Evolutionary conservation across 2,329 filamentous ascomycete species (phyloP), one percentile per base, ranked within the genome.

Genomic region (Aspergillus caelatus): DNA sequence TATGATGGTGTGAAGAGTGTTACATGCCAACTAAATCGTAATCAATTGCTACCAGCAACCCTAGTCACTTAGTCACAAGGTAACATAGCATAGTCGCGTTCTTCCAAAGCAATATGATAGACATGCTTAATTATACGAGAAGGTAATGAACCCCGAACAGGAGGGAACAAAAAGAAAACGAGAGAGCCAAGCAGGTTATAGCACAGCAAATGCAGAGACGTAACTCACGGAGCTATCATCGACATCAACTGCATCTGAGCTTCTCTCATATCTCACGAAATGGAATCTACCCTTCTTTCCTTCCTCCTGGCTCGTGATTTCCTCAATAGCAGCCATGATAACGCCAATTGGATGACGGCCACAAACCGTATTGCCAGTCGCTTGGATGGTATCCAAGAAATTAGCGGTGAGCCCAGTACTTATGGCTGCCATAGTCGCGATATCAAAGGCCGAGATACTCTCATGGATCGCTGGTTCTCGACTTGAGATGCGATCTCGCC

Each of bases 281-380:
- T 85, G 88, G 78, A 98, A 96, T 58, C 76, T 83, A 4, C 87
- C 82, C 62, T 78, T 79, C 59, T 71, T 71, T 66, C 77, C 74
- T 11, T 75, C 75, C 30, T 72, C 69, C 58, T 82, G 79, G 26
- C 77, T 74, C 1, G 79, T 77, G 36, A 92, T 74, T 56, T 83
- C 80, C 79, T 97, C 94, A 64, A 98, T 78, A 0, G 91, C 93
- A 0, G 94, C 93, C 92, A 99, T 93, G 43, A 91, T 86, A 4
- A 98, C 90, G 0, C 95, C 94, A 71, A 99, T 98, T 0, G 95
- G 95, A 80, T 99, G 95, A 56, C 94, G 85, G 4, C 95, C 95
- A 73, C 95, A 99, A 0, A 99, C 92, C 0, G 95, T 97, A 71
- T 99, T 99, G 16, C 87, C 87, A 0, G 94, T 98, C 41, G 86